Base-by-base conservation (phyloP, 345 rosid genomes). In the Eutrema yunnanense region DNA sequence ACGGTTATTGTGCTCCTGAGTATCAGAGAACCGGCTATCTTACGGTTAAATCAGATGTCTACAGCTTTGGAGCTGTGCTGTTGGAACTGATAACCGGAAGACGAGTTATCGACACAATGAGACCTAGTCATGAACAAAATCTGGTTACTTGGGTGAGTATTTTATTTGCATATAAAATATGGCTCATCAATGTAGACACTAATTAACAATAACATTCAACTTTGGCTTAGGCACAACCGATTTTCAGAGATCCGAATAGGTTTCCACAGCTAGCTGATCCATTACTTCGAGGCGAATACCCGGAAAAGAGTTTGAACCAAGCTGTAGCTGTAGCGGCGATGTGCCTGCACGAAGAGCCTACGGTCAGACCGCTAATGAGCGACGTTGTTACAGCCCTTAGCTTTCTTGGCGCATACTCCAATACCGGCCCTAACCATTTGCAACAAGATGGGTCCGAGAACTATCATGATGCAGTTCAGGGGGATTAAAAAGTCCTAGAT, bases 1-100 rank as follows among this genome's bases (percentile, higher is more conserved):
- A 89, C 22, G 96, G 98, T 13, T 93, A 93, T 43, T 90, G 97
- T 40, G 98, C 97, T 6, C 98, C 97, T 0, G 97, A 93, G 56
- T 93, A 93, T 56, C 96, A 90, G 60, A 82, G 88, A 78, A 89
- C 92, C 1, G 98, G 98, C 0, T 84, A 85, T 6, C 59, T 93
- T 6, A 87, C 97, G 0, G 76, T 80, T 4, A 90, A 87, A 52
- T 93, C 98, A 1, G 98, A 93, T 74, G 94, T 93, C 2, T 93
- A 90, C 71, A 89, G 96, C 69, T 90, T 89, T 6, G 98, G 98
- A 53, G 98, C 90, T 19, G 96, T 93, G 53, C 48, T 90, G 65
- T 68, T 93, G 82, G 98, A 93, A 67, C 63, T 89, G 55, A 86
- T 93, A 79, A 84, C 90, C 1, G 98, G 98, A 71, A 84, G 87